Base-by-base conservation (phyloP, 306 rosid genomes). In the Cicer bijugum region DNA sequence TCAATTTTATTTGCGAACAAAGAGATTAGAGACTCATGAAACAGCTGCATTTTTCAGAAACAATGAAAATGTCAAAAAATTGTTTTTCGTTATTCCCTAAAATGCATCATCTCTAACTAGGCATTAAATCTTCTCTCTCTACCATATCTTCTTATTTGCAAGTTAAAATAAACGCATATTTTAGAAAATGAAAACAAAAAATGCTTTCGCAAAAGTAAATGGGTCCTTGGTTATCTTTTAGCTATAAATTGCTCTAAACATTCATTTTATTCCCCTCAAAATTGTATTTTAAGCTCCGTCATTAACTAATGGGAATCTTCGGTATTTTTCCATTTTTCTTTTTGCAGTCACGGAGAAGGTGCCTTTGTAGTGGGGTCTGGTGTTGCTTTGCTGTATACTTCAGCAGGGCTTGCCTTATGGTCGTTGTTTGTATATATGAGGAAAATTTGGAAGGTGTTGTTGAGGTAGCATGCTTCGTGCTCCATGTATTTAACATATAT, bases 381-480 rank as follows among this genome's bases (percentile, higher is more conserved):
- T 67, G 84, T 95, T 72, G 80, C 16, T 76, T 82, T 92, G 91
- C 96, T 95, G 46, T 95, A 95, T 82, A 44, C 89, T 75, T 95
- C 99, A 78, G 97, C 97, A 28, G 92, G 99, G 78, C 99, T 95
- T 80, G 97, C 97, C 3, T 48, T 95, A 50, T 95, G 97, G 99
- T 95, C 99, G n/a, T 82, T 92, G 74, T 69, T 59, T 71, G 90
- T 95, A 75, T 95, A 92, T 82, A 85, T 89, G 83, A 85, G 89
- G 75, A 95, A 95, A 85, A 95, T 95, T 67, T 86, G 91, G 88
- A 87, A 81, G 87, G 96, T 87, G 45, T 77, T 95, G 65, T 58
- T 90, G 84, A 91, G 67, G 81, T 95, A 92, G 86, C 61, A 59
- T 23, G 64, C 72, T 44, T 19, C 57, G 11, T 58, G 78, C 83